Percentiles rank a stretch among this genome's conserved stretches.
phyloP scores from a whole-genome alignment of 2,329 filamentous ascomycete genomes.

The Pseudomassariella vexata region DNA sequence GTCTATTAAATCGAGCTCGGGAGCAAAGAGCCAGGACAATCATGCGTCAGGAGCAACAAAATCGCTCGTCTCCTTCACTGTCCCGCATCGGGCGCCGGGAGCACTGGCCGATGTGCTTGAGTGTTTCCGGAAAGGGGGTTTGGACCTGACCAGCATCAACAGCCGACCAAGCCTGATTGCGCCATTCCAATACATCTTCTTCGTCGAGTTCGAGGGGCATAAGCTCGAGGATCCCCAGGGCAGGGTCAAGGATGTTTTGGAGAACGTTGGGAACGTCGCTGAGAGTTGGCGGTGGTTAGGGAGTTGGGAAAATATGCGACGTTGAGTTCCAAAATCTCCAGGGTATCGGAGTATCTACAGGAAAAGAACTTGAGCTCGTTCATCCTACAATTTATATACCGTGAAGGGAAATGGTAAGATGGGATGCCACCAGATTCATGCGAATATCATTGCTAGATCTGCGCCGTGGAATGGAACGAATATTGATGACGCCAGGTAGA shows the following conservation, averaged over 20 bases:
- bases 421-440: too few species aligned
- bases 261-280: constrained; percentile 51
- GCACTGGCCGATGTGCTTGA: constrained; percentile 74
- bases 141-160: constrained; percentile 90
- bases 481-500: too few species aligned
- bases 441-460: too few species aligned
- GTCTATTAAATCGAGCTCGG: neutral
- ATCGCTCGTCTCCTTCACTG: constrained; percentile 75
- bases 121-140: constrained; percentile 65
- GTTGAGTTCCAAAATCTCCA: too few species aligned
- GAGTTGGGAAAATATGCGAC: constrained; percentile 55
- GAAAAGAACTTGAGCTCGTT: too few species aligned
- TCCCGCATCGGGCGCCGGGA: constrained; percentile 73
- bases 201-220: constrained; percentile 79
- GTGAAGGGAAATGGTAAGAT: too few species aligned
- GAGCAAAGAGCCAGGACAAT: constrained; percentile 14
- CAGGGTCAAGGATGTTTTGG: constrained; percentile 55
- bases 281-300: constrained; percentile 63
- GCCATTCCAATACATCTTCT: constrained; percentile 91
- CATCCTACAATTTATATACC: too few species aligned
- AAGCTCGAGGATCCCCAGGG: constrained; percentile 44
- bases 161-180: constrained; percentile 69
- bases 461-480: too few species aligned
- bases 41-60: constrained; percentile 51
- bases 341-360: too few species aligned